phyloP scores from a whole-genome alignment of 257 asterid species.

The Nicotiana benthamiana region DNA sequence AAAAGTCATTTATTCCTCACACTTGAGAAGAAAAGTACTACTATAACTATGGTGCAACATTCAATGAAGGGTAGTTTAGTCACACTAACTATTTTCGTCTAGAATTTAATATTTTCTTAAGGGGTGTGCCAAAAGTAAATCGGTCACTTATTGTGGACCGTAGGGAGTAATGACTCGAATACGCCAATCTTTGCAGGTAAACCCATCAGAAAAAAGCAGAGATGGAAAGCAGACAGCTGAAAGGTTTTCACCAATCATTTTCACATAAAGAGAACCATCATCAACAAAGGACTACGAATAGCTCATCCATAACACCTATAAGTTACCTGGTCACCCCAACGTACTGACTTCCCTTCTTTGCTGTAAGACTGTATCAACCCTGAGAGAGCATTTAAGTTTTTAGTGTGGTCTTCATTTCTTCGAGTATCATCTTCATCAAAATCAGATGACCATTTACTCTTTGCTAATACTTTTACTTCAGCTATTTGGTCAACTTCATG shows the following conservation, averaged over 20 bases:
- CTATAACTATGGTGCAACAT: too few species aligned
- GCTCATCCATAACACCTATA: neutral
- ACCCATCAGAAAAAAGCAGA: neutral
- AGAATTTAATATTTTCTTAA: too few species aligned
- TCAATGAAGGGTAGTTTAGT: too few species aligned
- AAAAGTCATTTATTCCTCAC: too few species aligned
- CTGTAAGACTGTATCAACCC: slow-evolving; percentile 44
- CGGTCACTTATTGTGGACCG: too few species aligned
- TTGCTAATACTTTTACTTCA: slow-evolving; percentile 68
- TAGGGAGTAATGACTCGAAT: neutral
- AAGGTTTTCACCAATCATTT: neutral
- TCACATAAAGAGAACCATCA: neutral
- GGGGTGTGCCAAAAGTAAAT: too few species aligned
- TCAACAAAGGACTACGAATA: neutral
- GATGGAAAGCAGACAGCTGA: neutral
- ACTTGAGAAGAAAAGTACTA: too few species aligned
- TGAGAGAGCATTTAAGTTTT: slow-evolving; percentile 41
- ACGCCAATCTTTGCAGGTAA: neutral
- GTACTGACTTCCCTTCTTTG: slow-evolving; percentile 90
- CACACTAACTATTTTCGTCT: too few species aligned
- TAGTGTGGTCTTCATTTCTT: slow-evolving; percentile 24
- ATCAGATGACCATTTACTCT: slow-evolving; percentile 92
- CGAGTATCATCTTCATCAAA: slow-evolving; percentile 61
- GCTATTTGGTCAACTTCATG: slow-evolving; percentile 37
- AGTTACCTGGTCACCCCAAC: slow-evolving; percentile 97